phyloP scores from a whole-genome alignment of 2,329 filamentous ascomycete genomes.

The Penicillium sclerotigenum region DNA sequence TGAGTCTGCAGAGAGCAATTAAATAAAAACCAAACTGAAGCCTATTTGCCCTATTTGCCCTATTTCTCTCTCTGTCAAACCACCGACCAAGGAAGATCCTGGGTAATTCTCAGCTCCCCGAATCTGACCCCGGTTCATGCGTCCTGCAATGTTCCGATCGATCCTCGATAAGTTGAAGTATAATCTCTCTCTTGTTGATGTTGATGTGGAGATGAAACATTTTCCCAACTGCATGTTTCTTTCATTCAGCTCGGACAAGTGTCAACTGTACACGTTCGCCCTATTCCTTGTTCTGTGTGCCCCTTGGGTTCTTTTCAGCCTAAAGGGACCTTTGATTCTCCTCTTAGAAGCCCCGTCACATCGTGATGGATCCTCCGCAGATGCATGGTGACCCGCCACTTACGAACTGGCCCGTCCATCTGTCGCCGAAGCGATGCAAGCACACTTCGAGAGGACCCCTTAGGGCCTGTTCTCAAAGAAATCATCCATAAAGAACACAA shows the following conservation, averaged over 20 bases:
- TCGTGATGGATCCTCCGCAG: conserved; percentile 27
- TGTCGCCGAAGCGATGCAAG: conserved; percentile 19
- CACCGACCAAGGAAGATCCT: conserved; percentile 13
- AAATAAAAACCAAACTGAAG: neutral
- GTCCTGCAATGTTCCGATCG: conserved; percentile 8
- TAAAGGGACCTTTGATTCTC: conserved; percentile 8
- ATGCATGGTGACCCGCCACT: conserved; percentile 32
- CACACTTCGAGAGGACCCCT: conserved; percentile 10
- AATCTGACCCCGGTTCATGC: conserved; percentile 5
- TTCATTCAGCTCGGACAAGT: neutral
- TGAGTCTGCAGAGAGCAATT: conserved; percentile 5
- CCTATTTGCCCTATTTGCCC: neutral
- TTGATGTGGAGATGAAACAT: too few species aligned
- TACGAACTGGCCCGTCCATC: conserved; percentile 25
- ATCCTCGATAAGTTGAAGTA: neutral
- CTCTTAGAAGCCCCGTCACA: conserved; percentile 16
- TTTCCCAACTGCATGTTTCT: neutral
- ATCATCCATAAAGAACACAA: conserved; percentile 3
- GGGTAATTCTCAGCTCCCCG: conserved; percentile 5
- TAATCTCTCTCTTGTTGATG: too few species aligned
- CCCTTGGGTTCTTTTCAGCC: neutral
- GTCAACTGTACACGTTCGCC: neutral
- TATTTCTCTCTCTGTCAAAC: neutral
- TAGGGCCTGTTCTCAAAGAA: conserved; percentile 2
- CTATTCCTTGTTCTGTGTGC: neutral